Evolutionary conservation across 352 stramenopile species (phyloP), one percentile per base, ranked within the genome.

Genomic region (Thraustochytrium striatum): DNA sequence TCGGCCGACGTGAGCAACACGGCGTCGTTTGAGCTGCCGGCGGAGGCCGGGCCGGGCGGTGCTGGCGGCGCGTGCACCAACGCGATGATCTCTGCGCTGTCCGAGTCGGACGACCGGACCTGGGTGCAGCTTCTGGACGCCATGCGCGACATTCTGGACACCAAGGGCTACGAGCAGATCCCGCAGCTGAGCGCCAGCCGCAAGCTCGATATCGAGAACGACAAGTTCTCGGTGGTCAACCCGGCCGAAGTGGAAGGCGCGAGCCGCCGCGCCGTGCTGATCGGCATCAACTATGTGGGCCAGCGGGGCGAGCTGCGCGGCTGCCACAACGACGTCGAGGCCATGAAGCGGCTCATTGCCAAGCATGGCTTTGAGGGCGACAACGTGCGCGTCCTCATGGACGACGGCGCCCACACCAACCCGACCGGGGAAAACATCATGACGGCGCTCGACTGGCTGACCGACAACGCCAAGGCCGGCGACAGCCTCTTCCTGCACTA

Each of bases 1-100:
- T 85, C 72, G 19, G 85, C 86, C 28, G 86, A 89, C 78, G 85
- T 84, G 25, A 81, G 72, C 36, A 86, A 87, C 69, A 80, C 70
- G 38, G 38, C 70, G 21, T 80, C 58, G 16, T 72, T 80, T 25
- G 55, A 69, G 55, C 39, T 80, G 25, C 58, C 55, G 16, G 70
- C 62, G 5, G 55, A 80, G 25, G 57, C 50, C 7, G 58, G 58
- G 16, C 55, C 55, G 13, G 70, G 58, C 28, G 58, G 70, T 35
- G 70, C 55, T 3, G 70, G 70, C 58, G 65, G 65, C 39, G 65
- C 65, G 8, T 30, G 30, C 30, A 75, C 65, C 50, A 75, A 75
- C 65, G 65, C 65, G 50, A 30, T 75, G 11, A 39, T 75, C 8
- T 25, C 44, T 0, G 65, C 65, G 5, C 16, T 75, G 13, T 61